Base-by-base conservation (phyloP, 164 flowering plant species). In the Echeveria elegans region DNA sequence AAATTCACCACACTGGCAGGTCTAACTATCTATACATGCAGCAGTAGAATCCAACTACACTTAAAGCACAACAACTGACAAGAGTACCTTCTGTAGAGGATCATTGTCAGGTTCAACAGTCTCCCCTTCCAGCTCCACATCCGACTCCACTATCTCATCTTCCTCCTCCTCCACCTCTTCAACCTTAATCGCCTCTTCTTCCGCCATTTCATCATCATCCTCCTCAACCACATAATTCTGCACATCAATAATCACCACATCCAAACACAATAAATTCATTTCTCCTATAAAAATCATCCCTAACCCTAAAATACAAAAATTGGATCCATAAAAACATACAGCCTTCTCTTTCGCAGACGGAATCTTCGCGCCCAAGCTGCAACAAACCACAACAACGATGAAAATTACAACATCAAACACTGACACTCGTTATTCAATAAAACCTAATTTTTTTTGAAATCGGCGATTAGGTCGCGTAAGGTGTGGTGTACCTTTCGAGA, bases 401-500 rank as follows among this genome's bases (percentile, higher is more conserved):
- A 15, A 1, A 28, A 48, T 12, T 60, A 19, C 60, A 0, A 6
- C 15, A 37, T 9, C 52, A 56, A 38, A n/a, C 31, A 28, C n/a
- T n/a, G n/a, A n/a, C n/a, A n/a, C n/a, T 41, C 21, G 5, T 14
- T 14, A 15, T 14, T 18, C n/a, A 15, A 45, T 14, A 45, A 45
- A 45, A 0, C 50, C 1, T 45, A 10, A 41, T 8, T 2, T 41
- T 15, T 41, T 10, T 10, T 15, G 16, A 65, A 12, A 61, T 28
- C 31, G 34, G 34, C 2, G 21, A 16, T 24, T n/a, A n/a, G n/a
- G n/a, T n/a, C n/a, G n/a, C n/a, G n/a, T n/a, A 9, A 36, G 43
- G 53, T 14, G 16, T 15, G 7, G 37, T 43, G 9, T 45, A 47
- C 98, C 94, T 93, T 32, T 86, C 84, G 73, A 94, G 82, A 76